A percentile compares a stretch with the other conserved stretches of the same genome.
phyloP scores from a whole-genome alignment of 106 monocot genomes.

The Dendrobium catenatum region DNA sequence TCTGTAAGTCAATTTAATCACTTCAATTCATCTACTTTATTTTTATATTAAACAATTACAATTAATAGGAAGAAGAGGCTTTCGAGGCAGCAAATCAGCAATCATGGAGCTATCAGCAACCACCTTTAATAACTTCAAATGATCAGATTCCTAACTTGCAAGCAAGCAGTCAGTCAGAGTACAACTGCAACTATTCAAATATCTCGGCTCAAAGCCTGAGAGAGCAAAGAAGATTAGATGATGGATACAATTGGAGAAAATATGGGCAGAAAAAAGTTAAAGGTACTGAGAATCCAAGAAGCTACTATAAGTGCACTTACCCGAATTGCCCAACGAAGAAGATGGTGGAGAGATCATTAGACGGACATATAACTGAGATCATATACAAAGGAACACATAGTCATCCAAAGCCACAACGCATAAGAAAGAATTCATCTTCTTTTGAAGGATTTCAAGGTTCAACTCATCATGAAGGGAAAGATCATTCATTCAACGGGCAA shows the following conservation, averaged over 20 bases:
- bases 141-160: background rate
- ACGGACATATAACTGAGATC: conserved; percentile 48
- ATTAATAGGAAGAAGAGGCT: background rate
- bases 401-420: conserved; percentile 49
- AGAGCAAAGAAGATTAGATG: conserved; percentile 30
- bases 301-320: conserved; percentile 58
- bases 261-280: conserved; percentile 63
- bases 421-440: conserved; percentile 28
- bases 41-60: too few species aligned
- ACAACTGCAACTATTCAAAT: background rate
- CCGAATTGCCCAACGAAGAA: conserved; percentile 47
- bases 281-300: conserved; percentile 48
- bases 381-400: conserved; percentile 52
- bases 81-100: background rate
- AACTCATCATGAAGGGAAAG: conserved; percentile 2
- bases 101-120: conserved; percentile 22
- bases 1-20: background rate
- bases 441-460: conserved; percentile 6
- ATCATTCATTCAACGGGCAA: background rate
- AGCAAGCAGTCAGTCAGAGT: background rate
- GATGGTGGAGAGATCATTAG: conserved; percentile 47
- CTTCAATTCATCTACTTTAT: too few species aligned
- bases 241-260: conserved; percentile 60
- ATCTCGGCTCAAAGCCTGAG: background rate
- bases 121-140: background rate